phyloP scores from a whole-genome alignment of 305 asterid genomes.

The Ilex paraguariensis region DNA sequence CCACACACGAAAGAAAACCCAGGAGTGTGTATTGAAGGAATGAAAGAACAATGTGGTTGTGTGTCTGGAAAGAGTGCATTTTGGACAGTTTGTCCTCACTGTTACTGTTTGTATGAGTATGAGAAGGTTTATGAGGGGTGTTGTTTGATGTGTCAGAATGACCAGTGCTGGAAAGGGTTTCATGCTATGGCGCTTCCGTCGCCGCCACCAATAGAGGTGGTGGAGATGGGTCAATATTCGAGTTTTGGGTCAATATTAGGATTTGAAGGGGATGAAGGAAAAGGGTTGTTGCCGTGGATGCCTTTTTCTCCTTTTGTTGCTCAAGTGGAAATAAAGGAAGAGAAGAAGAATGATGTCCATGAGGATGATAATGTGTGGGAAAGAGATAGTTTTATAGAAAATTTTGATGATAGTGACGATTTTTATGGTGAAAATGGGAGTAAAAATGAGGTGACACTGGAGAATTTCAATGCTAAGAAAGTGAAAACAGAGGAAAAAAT shows the following conservation, averaged over 20 bases:
- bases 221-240: slow-evolving; percentile 38
- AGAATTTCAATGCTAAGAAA: slow-evolving; percentile 6
- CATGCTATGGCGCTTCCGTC: slow-evolving; percentile 36
- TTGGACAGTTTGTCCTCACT: slow-evolving; percentile 75
- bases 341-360: slow-evolving; percentile 8
- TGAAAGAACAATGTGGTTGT: slow-evolving; percentile 3
- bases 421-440: slow-evolving; percentile 2
- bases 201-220: slow-evolving; percentile 44
- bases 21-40: slow-evolving; percentile 5
- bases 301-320: too few species aligned
- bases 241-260: slow-evolving; percentile 37
- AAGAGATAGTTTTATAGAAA: slow-evolving; percentile 7
- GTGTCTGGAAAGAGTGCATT: slow-evolving; percentile 28
- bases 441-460: slow-evolving; percentile 3
- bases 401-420: slow-evolving; percentile 17
- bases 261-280: slow-evolving; percentile 6
- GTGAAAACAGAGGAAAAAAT: not conserved
- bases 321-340: not conserved
- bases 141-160: slow-evolving; percentile 50
- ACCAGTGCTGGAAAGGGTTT: slow-evolving; percentile 34
- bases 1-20: too few species aligned
- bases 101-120: slow-evolving; percentile 50
- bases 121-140: slow-evolving; percentile 34
- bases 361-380: slow-evolving; percentile 2
- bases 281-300: not conserved